These are phyloP conservation scores for Sphagnum fallax DNA, from an alignment of 228 moss, liverwort and hornwort genomes.

Conservation along the genomic window DNA sequence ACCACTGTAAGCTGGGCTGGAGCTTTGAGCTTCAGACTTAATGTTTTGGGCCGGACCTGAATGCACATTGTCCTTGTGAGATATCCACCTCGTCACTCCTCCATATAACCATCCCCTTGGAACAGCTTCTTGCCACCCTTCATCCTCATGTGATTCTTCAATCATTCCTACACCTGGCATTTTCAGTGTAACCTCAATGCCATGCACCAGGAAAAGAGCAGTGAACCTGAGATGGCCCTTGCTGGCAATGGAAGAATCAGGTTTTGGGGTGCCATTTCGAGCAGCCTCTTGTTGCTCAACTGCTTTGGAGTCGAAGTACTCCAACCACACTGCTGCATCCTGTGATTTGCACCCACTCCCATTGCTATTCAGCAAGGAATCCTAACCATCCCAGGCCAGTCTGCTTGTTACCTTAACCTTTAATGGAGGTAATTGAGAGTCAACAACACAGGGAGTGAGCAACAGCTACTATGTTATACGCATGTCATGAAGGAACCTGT, in stretches of 20 bases:
- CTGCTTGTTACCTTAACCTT: not conserved
- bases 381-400: not conserved
- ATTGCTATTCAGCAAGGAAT: not conserved
- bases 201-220: not conserved
- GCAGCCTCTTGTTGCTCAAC: conserved; percentile 68
- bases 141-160: not conserved
- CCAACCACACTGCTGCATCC: conserved; percentile 66
- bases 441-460: too few species aligned
- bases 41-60: conserved; percentile 10
- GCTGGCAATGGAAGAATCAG: conserved; percentile 66
- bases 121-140: not conserved
- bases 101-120: not conserved
- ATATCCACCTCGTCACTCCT: not conserved
- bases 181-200: too few species aligned
- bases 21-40: not conserved
- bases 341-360: conserved; percentile 4
- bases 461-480: not conserved
- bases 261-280: conserved; percentile 63
- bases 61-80: not conserved
- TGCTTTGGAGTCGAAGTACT: conserved; percentile 66
- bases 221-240: conserved; percentile 56
- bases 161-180: not conserved
- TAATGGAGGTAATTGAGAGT: not conserved
- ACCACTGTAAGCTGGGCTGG: not conserved
- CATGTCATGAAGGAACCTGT: conserved; percentile 20